Evolutionary conservation across 352 stramenopile genomes (phyloP).

Genomic region (Globisporangium carolinianum): DNA sequence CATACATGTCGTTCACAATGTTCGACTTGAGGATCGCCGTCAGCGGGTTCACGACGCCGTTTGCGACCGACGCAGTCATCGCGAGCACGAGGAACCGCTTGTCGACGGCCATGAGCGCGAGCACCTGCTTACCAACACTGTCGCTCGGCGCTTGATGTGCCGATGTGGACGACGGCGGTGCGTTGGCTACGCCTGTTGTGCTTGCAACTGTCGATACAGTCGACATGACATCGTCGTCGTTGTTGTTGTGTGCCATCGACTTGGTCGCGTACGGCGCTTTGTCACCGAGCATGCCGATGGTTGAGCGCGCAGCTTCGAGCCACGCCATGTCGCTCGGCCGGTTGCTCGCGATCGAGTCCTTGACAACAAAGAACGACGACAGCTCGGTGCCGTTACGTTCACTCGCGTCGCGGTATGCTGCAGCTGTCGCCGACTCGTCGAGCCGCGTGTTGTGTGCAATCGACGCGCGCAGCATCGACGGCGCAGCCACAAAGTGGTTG

Average conservation of each 20-base stretch:
- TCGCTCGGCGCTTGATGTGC: too few relatives aligned
- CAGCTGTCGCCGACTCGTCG: neutral
- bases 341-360: slow-evolving; percentile 11
- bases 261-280: too few relatives aligned
- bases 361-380: slow-evolving; percentile 11
- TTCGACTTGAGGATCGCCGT: slow-evolving; percentile 49
- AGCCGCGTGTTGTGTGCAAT: slow-evolving; percentile 2
- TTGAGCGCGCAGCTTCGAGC: slow-evolving; percentile 8
- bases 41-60: slow-evolving; percentile 30
- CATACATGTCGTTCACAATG: slow-evolving; percentile 41
- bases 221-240: too few relatives aligned
- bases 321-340: slow-evolving; percentile 15
- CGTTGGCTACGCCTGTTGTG: too few relatives aligned
- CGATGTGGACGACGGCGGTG: too few relatives aligned
- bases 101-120: neutral
- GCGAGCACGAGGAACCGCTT: slow-evolving; percentile 37
- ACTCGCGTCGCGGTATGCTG: too few relatives aligned
- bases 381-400: neutral
- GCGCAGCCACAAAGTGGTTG: neutral
- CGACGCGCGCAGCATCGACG: slow-evolving; percentile 7
- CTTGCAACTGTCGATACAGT: too few relatives aligned
- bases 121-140: neutral
- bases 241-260: too few relatives aligned
- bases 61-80: slow-evolving; percentile 30
- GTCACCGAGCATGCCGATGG: neutral